These are phyloP conservation scores for Evernia prunastri DNA, from an alignment of 495 filamentous ascomycete genomes.

Conservation along the genomic window DNA sequence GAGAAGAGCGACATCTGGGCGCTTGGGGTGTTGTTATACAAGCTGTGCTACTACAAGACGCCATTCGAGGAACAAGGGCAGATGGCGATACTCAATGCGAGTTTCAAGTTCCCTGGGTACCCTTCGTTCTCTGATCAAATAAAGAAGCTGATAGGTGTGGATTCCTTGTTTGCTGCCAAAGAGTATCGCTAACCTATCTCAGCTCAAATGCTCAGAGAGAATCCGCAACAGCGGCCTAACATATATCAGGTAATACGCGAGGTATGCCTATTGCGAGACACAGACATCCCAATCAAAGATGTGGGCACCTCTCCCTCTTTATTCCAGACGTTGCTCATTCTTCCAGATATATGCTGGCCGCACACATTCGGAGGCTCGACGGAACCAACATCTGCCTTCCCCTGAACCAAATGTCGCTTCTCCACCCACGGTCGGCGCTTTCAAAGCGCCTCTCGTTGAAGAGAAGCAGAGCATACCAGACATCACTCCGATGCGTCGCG, in stretches of 20 bases:
- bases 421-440: slow-evolving; percentile 63
- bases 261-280: slow-evolving; percentile 80
- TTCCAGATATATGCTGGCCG: slow-evolving; percentile 74
- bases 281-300: slow-evolving; percentile 85
- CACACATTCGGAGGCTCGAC: slow-evolving; percentile 55
- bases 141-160: slow-evolving; percentile 84
- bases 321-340: slow-evolving; percentile 12
- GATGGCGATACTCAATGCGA: slow-evolving; percentile 96
- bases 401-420: slow-evolving; percentile 44
- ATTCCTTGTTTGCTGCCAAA: slow-evolving; percentile 1
- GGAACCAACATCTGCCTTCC: slow-evolving; percentile 55
- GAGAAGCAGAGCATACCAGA: slow-evolving; percentile 74
- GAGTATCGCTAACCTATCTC: slow-evolving; percentile 15
- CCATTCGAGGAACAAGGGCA: slow-evolving; percentile 97
- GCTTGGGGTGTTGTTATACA: slow-evolving; percentile 90
- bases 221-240: slow-evolving; percentile 74
- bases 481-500: slow-evolving; percentile 89
- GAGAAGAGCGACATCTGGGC: slow-evolving; percentile 99
- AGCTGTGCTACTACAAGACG: slow-evolving; percentile 98
- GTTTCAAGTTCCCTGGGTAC: slow-evolving; percentile 83
- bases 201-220: slow-evolving; percentile 89
- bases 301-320: slow-evolving; percentile 45
- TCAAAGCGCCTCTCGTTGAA: slow-evolving; percentile 56
- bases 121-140: slow-evolving; percentile 83
- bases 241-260: slow-evolving; percentile 89